Base-by-base conservation (phyloP, 1,284 basidiomycete species). In the Sparassis latifolia region DNA sequence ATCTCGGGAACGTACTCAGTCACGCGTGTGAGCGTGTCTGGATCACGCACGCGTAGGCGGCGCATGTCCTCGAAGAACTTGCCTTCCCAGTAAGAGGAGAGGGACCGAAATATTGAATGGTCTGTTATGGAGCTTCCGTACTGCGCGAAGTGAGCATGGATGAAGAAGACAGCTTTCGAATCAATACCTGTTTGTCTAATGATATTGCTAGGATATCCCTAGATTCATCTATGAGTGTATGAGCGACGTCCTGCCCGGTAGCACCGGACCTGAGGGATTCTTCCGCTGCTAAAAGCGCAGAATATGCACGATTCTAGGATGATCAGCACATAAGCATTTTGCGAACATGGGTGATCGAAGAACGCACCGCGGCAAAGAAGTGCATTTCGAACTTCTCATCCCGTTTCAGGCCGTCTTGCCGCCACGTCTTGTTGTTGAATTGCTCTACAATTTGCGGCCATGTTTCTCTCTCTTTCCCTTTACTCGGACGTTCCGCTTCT, bases 1-100 rank as follows among this genome's bases (percentile, higher is more conserved):
- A 98, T 93, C 69, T 99, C 95, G 5, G 94, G 92, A 10, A 99
- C 88, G 69, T 94, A 99, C 69, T 99, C 97, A 12, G 93, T 96
- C 10, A 99, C 97, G 39, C 97, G 85, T 2, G 97, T 99, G 50
- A 98, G 72, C 1, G 84, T 92, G 66, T 95, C 92, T 12, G 97
- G 95, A 33, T 86, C 82, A 52, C 89, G 84, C 47, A 99, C 90
- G 55, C 82, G 82, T 31, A 99, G 78, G 10, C 86, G 83, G 33
- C 75, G 74, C 97, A 99, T 99, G 65, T 98, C 95, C 42, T 86
- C 75, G 73, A 97, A 96, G 73, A 92, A 99, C 49, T 82, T 79
- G 32, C 72, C 74, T 70, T 99, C 97, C 95, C 95, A 98, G 66
- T 86, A 86, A 6, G 90, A 80, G 1, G 97, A 87, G 3, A 97